phyloP scores from a whole-genome alignment of 176 grass and related monocot genomes.

The sorghum (Sorghum bicolor) region Sorghum_bicolor_NCBIv3 NC_012873.2:255001-255500 shows the following conservation, averaged over 20 bases:
- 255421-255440: too few relatives aligned
- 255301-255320: too few relatives aligned
- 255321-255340: too few relatives aligned
- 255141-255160: background rate
- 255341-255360: too few relatives aligned
- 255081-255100: background rate
- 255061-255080: background rate
- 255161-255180: background rate
- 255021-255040: background rate
- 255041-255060: background rate
- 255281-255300: background rate
- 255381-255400: too few relatives aligned
- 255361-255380: too few relatives aligned
- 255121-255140: background rate
- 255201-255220: background rate
- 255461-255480: too few relatives aligned
- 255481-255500: too few relatives aligned
- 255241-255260: too few relatives aligned
- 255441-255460: too few relatives aligned
- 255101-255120: background rate
- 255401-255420: too few relatives aligned
- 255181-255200: background rate
- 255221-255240: background rate
- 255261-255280: too few relatives aligned
- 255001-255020: background rate